Evolutionary conservation across 805 yeast genomes (phyloP).

Genomic region (Candida tammaniensis): DNA sequence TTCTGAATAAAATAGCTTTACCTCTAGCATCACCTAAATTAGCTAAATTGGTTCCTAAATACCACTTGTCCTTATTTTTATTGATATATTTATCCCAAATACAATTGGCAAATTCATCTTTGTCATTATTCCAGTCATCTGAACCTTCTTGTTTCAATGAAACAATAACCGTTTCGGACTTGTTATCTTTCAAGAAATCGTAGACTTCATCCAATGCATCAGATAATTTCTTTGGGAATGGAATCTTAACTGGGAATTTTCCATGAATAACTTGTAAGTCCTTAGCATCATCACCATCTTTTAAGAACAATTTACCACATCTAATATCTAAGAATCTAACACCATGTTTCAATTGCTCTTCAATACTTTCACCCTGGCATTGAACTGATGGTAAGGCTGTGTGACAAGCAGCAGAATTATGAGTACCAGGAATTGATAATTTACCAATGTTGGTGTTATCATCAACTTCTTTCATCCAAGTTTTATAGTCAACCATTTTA

Average conservation of each 20-base stretch:
- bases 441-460: constrained; percentile 52
- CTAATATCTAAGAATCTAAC: constrained; percentile 74
- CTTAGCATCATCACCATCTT: constrained; percentile 46
- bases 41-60: constrained; percentile 55
- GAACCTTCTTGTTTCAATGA: constrained; percentile 76
- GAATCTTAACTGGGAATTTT: constrained; percentile 66
- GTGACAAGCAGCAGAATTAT: constrained; percentile 73
- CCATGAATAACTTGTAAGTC: constrained; percentile 72
- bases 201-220: constrained; percentile 58
- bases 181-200: constrained; percentile 49
- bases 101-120: constrained; percentile 62
- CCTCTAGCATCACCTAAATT: constrained; percentile 62
- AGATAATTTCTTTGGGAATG: constrained; percentile 51
- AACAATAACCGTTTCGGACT: constrained; percentile 60
- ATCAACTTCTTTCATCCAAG: constrained; percentile 54
- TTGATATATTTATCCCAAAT: constrained; percentile 58
- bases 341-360: constrained; percentile 66
- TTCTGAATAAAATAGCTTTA: constrained; percentile 60
- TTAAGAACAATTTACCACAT: constrained; percentile 55
- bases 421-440: constrained; percentile 80
- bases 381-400: constrained; percentile 72
- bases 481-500: constrained; percentile 37
- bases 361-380: constrained; percentile 63
- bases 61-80: constrained; percentile 55
- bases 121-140: constrained; percentile 58